Conservation (phyloP, 83 land plant species). For the Isoetes engelmannii region DNA sequence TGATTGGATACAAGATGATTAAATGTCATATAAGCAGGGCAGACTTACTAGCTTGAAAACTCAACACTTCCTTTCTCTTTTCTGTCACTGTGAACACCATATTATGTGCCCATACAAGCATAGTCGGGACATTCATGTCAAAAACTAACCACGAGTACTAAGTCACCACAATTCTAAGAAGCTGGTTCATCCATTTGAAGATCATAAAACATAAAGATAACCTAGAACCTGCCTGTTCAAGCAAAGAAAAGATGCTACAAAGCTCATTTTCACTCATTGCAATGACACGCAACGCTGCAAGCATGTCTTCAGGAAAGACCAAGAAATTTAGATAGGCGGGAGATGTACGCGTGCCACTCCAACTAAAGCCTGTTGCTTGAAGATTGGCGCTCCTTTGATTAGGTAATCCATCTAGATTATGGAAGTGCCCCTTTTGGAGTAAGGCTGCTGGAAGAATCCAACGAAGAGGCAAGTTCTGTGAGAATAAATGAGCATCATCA, state of each 20-base stretch:
- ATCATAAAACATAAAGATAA: background rate
- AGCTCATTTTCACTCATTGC: constrained; percentile 66
- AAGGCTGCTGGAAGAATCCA: constrained; percentile 60
- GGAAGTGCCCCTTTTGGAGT: constrained; percentile 23
- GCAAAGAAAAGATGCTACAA: constrained; percentile 43
- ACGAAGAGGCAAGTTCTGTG: constrained; percentile 71
- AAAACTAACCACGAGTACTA: too few relatives aligned
- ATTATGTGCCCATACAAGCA: too few relatives aligned
- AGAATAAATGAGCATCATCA: background rate
- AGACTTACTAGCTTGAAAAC: too few relatives aligned
- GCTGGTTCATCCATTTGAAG: background rate
- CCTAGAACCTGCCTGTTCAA: constrained; percentile 53
- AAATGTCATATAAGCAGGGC: too few relatives aligned
- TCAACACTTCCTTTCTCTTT: too few relatives aligned
- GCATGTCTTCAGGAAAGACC: constrained; percentile 75
- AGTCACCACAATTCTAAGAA: background rate
- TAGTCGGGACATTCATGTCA: too few relatives aligned
- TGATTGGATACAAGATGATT: too few relatives aligned
- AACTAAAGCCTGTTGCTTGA: constrained; percentile 26
- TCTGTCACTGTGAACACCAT: too few relatives aligned
- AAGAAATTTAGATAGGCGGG: constrained; percentile 52
- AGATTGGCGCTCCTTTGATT: background rate
- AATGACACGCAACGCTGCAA: constrained; percentile 64
- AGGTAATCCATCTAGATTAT: constrained; percentile 6
- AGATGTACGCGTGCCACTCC: constrained; percentile 75